Conservation (phyloP, 2,329 filamentous ascomycete genomes). For the Cylindrodendrum hubeiense region DNA sequence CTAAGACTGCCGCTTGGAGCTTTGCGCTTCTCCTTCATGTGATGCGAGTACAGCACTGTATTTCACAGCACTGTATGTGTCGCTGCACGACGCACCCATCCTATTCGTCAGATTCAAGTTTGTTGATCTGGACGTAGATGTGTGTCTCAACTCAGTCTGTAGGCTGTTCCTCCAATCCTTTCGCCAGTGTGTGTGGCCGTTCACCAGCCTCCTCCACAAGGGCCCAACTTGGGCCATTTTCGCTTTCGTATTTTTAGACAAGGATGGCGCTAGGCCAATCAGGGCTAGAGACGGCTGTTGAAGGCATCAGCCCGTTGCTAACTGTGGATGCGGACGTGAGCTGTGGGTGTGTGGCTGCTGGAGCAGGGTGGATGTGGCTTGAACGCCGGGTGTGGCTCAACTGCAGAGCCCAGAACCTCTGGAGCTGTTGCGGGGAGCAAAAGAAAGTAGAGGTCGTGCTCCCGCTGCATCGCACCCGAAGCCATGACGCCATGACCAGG, state of each 20-base stretch:
- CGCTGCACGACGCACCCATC: background rate
- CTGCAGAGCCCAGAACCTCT: background rate
- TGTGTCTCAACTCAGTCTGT: slow-evolving; percentile 1
- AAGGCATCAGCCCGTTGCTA: background rate
- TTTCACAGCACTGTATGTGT: background rate
- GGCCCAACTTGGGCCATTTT: slow-evolving; percentile 37
- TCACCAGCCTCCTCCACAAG: slow-evolving; percentile 31
- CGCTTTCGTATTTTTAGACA: slow-evolving; percentile 30
- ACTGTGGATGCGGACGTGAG: slow-evolving; percentile 3
- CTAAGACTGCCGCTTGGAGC: background rate
- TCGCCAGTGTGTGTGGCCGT: slow-evolving; percentile 22
- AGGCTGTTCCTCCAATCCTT: background rate
- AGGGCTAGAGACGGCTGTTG: slow-evolving; percentile 2
- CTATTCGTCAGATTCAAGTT: background rate
- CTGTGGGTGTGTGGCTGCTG: slow-evolving; percentile 36
- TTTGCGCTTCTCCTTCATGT: slow-evolving; percentile 1
- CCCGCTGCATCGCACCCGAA: slow-evolving; percentile 21
- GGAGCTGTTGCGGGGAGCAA: slow-evolving; percentile 8
- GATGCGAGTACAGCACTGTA: slow-evolving; percentile 3
- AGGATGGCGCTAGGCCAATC: slow-evolving; percentile 28
- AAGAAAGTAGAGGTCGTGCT: slow-evolving; percentile 6
- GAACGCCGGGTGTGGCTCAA: background rate
- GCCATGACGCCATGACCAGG: slow-evolving; percentile 21
- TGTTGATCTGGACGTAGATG: background rate
- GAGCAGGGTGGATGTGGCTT: slow-evolving; percentile 12